These are phyloP conservation scores for Phytopythium helicoides DNA, from an alignment of 352 stramenopile species.

Conservation along the genomic window DNA sequence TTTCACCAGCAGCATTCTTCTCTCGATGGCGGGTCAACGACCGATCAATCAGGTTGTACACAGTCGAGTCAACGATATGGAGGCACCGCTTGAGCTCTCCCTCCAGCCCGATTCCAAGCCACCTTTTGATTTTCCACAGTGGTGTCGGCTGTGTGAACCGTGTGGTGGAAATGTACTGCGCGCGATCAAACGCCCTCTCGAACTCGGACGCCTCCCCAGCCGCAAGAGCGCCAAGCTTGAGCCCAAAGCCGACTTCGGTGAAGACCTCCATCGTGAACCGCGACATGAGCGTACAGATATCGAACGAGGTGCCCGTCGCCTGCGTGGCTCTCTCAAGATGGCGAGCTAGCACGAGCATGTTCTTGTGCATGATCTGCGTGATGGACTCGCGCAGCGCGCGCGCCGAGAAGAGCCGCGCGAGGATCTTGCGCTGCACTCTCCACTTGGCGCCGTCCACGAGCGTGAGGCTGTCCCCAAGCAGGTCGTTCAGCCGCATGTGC, in stretches of 20 bases:
- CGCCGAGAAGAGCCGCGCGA: slow-evolving; percentile 14
- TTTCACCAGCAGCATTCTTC: neutral
- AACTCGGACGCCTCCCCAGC: slow-evolving; percentile 2
- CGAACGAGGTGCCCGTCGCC: neutral
- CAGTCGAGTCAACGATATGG: slow-evolving; percentile 31
- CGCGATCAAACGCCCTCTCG: slow-evolving; percentile 30
- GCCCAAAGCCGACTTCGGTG: slow-evolving; percentile 21
- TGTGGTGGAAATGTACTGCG: slow-evolving; percentile 20
- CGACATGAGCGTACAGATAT: slow-evolving; percentile 7
- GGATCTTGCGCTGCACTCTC: slow-evolving; percentile 14
- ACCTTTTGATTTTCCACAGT: slow-evolving; percentile 24
- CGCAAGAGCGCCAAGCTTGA: slow-evolving; percentile 29
- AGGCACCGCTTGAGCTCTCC: slow-evolving; percentile 24
- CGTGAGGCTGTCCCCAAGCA: slow-evolving; percentile 17
- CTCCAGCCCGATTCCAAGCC: slow-evolving; percentile 24
- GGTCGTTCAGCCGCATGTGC: slow-evolving; percentile 9
- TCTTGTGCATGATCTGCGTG: slow-evolving; percentile 10
- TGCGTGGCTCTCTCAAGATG: slow-evolving; percentile 2
- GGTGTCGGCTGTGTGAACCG: slow-evolving; percentile 10
- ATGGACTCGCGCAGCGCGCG: slow-evolving; percentile 13
- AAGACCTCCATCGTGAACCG: slow-evolving; percentile 11
- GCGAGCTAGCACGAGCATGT: slow-evolving; percentile 8
- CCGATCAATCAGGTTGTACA: slow-evolving; percentile 33
- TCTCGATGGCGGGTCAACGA: slow-evolving; percentile 15
- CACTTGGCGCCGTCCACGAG: slow-evolving; percentile 13